Evolutionary conservation across 306 rosid genomes (phyloP).

Genomic region (Abrus precatorius): DNA sequence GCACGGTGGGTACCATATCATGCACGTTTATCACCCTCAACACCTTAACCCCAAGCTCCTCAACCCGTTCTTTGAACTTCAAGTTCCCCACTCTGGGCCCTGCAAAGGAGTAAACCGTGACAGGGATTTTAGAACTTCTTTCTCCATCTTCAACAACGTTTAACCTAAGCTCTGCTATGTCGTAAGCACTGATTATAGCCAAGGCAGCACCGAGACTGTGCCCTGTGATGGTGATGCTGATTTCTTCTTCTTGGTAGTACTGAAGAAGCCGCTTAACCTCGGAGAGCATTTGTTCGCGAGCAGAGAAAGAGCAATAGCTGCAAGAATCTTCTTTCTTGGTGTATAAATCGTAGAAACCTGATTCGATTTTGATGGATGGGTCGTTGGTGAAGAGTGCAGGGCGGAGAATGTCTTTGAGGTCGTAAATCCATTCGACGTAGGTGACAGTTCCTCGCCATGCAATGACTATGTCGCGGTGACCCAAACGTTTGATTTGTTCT

Average conservation of each 20-base stretch:
- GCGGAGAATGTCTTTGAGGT: constrained; percentile 66
- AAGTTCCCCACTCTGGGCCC: constrained; percentile 83
- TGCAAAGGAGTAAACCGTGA: constrained; percentile 68
- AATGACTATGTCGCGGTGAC: constrained; percentile 72
- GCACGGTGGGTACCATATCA: constrained; percentile 71
- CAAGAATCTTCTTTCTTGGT: constrained; percentile 64
- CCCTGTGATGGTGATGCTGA: constrained; percentile 72
- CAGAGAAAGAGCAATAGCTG: constrained; percentile 63
- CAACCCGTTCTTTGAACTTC: constrained; percentile 69
- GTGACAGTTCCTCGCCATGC: constrained; percentile 85
- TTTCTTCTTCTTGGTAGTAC: constrained; percentile 58
- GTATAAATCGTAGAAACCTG: constrained; percentile 74
- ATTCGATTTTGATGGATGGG: constrained; percentile 65
- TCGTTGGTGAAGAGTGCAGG: constrained; percentile 49
- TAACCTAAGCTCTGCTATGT: constrained; percentile 64
- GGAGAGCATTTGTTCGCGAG: constrained; percentile 70
- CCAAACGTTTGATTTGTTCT: constrained; percentile 54
- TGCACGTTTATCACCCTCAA: constrained; percentile 68
- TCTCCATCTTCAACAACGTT: constrained; percentile 18
- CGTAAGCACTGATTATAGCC: constrained; percentile 68
- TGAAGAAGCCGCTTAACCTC: constrained; percentile 66
- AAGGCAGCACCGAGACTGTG: constrained; percentile 79
- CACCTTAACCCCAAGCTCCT: constrained; percentile 74
- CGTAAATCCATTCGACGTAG: constrained; percentile 73
- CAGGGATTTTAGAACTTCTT: constrained; percentile 29